These are phyloP conservation scores for Exidia glandulosa DNA, from an alignment of 768 basidiomycete species.

Conservation along the genomic window DNA sequence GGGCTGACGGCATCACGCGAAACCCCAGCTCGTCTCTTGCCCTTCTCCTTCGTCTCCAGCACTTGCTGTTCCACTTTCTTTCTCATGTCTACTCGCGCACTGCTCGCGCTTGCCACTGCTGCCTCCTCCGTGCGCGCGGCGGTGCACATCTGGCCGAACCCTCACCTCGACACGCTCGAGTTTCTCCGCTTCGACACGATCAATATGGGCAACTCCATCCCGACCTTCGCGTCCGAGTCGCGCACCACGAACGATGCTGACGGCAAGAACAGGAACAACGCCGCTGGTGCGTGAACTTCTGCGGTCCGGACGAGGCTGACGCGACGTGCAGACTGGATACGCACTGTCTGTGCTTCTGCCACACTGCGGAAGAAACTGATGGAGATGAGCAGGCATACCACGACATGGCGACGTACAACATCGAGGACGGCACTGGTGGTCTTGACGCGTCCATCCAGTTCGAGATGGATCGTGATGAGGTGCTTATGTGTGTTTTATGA, in stretches of 20 bases:
- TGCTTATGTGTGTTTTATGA: background rate
- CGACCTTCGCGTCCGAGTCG: no score
- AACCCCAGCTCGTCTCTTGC: no score
- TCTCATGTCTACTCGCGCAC: no score
- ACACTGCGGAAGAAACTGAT: background rate
- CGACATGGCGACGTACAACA: slow-evolving; percentile 38
- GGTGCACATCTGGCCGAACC: background rate
- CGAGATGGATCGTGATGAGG: background rate
- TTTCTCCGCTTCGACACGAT: background rate
- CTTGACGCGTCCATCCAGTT: slow-evolving; percentile 39
- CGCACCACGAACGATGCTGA: background rate
- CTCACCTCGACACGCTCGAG: background rate
- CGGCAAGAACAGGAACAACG: background rate
- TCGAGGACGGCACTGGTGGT: slow-evolving; percentile 34
- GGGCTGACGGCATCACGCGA: no score
- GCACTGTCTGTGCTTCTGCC: background rate
- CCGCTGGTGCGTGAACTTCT: background rate
- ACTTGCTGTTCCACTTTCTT: no score
- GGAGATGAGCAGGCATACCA: slow-evolving; percentile 31
- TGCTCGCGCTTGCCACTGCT: no score
- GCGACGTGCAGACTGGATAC: background rate
- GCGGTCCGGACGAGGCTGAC: background rate
- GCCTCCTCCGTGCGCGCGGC: no score
- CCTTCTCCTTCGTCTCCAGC: no score
- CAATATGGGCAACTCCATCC: no score